Conservation (phyloP, 2,329 filamentous ascomycete species). For the Talaromyces pinophilus region DNA sequence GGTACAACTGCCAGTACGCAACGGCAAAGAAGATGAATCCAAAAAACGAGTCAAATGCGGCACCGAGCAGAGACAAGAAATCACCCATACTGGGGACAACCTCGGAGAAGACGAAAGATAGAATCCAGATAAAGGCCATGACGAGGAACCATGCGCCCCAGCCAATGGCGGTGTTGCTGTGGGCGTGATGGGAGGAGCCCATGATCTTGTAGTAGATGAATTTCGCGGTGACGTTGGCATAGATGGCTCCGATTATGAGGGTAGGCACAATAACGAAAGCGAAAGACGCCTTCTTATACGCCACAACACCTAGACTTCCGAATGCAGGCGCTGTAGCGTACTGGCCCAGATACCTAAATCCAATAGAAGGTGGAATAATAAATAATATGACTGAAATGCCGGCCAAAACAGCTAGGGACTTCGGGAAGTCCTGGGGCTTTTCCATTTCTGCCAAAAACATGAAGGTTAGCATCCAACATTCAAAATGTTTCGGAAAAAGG, state of each 20-base stretch:
- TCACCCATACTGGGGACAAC: constrained; percentile 55
- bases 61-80: constrained; percentile 52
- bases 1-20: constrained; percentile 52
- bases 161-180: constrained; percentile 51
- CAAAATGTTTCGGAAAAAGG: neutral
- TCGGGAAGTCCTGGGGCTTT: constrained; percentile 53
- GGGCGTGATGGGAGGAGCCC: constrained; percentile 48
- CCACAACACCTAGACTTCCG: constrained; percentile 46
- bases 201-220: constrained; percentile 50
- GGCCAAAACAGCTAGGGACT: constrained; percentile 50
- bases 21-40: constrained; percentile 56
- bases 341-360: constrained; percentile 53
- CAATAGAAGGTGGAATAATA: constrained; percentile 53
- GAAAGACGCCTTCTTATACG: constrained; percentile 53
- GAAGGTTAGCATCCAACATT: neutral
- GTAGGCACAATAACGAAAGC: constrained; percentile 56
- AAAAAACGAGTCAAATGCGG: constrained; percentile 54
- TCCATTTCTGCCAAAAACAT: neutral
- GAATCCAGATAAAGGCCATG: constrained; percentile 47
- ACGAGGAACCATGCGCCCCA: constrained; percentile 50
- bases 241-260: constrained; percentile 53
- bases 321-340: constrained; percentile 55
- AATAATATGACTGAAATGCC: constrained; percentile 51
- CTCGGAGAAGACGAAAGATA: constrained; percentile 52
- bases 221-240: constrained; percentile 53